These are phyloP conservation scores for Aspergillus sp. DNA, from an alignment of 2,329 filamentous ascomycete species.

Conservation along the genomic window DNA sequence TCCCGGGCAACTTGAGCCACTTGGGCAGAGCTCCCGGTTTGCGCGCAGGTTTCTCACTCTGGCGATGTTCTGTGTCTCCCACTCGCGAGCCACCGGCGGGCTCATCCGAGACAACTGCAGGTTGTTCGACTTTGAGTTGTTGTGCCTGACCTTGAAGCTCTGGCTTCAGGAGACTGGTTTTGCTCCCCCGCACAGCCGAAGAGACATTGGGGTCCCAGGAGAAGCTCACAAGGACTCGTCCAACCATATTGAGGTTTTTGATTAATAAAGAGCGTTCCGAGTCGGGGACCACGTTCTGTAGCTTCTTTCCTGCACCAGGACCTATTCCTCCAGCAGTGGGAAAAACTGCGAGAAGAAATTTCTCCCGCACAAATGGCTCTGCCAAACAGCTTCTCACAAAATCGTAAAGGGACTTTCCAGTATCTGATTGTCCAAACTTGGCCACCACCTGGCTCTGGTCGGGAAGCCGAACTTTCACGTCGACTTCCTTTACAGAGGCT, in stretches of 20 bases:
- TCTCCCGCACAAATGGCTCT: slow-evolving; percentile 46
- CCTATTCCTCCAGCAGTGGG: slow-evolving; percentile 16
- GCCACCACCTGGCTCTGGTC: slow-evolving; percentile 74
- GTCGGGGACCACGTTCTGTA: slow-evolving; percentile 30
- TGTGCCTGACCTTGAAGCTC: slow-evolving; percentile 58
- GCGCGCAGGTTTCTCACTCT: slow-evolving; percentile 24
- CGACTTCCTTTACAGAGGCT: slow-evolving; percentile 59
- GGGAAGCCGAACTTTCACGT: slow-evolving; percentile 77
- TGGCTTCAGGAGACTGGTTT: slow-evolving; percentile 52
- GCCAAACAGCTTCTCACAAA: slow-evolving; percentile 69
- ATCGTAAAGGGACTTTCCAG: slow-evolving; percentile 63
- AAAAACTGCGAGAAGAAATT: slow-evolving; percentile 66
- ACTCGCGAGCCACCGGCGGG: slow-evolving; percentile 38
- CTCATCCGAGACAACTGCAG: slow-evolving; percentile 47
- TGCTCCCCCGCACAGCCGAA: slow-evolving; percentile 44
- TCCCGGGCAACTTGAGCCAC: slow-evolving; percentile 65
- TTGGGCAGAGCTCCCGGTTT: slow-evolving; percentile 51
- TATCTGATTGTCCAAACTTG: slow-evolving; percentile 61
- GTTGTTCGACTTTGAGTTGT: slow-evolving; percentile 50
- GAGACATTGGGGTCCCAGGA: slow-evolving; percentile 63
- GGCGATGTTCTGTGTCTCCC: slow-evolving; percentile 16
- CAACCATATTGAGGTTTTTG: slow-evolving; percentile 61
- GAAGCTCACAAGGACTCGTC: slow-evolving; percentile 67
- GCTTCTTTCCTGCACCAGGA: slow-evolving; percentile 8
- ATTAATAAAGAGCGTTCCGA: slow-evolving; percentile 55